Conservation (phyloP, 148 eudicot genomes). For the Silene latifolia region DNA sequence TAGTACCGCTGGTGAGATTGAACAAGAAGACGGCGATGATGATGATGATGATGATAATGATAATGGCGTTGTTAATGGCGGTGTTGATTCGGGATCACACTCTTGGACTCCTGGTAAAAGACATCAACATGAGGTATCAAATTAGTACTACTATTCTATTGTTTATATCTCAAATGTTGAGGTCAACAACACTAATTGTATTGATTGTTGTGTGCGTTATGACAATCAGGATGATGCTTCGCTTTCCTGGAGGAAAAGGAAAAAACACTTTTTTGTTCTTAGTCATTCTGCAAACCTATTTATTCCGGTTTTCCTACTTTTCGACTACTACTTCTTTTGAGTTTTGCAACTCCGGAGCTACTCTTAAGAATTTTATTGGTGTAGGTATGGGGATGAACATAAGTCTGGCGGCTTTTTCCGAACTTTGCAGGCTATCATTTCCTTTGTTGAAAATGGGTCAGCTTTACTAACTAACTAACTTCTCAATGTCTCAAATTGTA, state of each 20-base stretch:
- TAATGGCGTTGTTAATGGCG: constrained; percentile 26
- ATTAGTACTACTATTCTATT: background rate
- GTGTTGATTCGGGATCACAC: constrained; percentile 22
- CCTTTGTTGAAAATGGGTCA: constrained; percentile 95
- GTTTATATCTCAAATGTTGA: no score
- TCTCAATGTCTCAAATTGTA: no score
- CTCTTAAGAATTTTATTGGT: no score
- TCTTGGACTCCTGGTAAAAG: constrained; percentile 72
- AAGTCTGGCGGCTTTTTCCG: constrained; percentile 97
- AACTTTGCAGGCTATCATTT: constrained; percentile 92
- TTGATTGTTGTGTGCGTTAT: no score
- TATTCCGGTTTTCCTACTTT: constrained; percentile 61
- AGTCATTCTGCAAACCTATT: constrained; percentile 93
- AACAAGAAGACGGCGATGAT: constrained; percentile 36
- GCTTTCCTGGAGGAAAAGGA: constrained; percentile 90
- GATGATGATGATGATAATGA: constrained; percentile 26
- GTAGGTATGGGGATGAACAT: constrained; percentile 92
- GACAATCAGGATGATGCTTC: constrained; percentile 79
- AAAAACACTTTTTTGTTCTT: constrained; percentile 78
- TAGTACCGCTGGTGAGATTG: constrained; percentile 34
- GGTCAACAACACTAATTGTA: no score
- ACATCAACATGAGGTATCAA: constrained; percentile 65
- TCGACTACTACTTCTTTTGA: no score
- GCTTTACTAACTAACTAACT: background rate
- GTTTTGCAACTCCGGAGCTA: no score